Evolutionary conservation across 148 eudicot species (phyloP).

Genomic region (Simmondsia chinensis): DNA sequence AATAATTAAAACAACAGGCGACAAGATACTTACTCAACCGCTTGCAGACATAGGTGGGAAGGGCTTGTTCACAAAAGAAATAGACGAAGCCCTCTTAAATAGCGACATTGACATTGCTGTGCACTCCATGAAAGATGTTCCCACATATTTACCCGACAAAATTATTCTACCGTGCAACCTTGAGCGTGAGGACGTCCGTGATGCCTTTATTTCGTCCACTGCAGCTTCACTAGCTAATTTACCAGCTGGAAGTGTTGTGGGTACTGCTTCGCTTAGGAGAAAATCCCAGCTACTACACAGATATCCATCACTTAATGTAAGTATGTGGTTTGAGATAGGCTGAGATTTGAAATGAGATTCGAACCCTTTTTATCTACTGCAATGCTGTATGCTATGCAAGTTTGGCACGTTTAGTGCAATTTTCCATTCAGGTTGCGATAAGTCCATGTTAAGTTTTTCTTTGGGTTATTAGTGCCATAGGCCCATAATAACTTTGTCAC

Average conservation of each 20-base stretch:
- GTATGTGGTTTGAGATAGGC: constrained; percentile 14
- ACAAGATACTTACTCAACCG: constrained; percentile 75
- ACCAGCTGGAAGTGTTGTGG: constrained; percentile 84
- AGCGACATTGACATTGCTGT: constrained; percentile 97
- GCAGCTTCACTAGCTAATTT: constrained; percentile 76
- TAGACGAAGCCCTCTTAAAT: constrained; percentile 86
- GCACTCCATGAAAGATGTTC: constrained; percentile 99
- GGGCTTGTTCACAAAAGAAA: constrained; percentile 94
- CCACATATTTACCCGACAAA: constrained; percentile 85
- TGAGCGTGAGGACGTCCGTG: constrained; percentile 90
- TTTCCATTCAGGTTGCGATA: too few relatives aligned
- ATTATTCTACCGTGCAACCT: constrained; percentile 94
- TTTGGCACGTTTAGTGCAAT: too few relatives aligned
- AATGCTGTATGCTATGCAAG: too few relatives aligned
- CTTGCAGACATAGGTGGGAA: constrained; percentile 98
- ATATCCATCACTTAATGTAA: constrained; percentile 82
- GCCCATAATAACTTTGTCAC: too few relatives aligned
- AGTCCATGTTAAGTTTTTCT: too few relatives aligned
- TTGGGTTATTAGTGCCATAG: too few relatives aligned
- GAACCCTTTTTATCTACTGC: too few relatives aligned
- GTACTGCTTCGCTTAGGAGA: constrained; percentile 92
- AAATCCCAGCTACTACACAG: constrained; percentile 85
- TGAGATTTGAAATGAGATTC: too few relatives aligned
- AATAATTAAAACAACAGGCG: constrained; percentile 90
- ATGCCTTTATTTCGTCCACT: constrained; percentile 82